Evolutionary conservation across 2,329 filamentous ascomycete species (phyloP).

Genomic region (Diplodia corticola): DNA sequence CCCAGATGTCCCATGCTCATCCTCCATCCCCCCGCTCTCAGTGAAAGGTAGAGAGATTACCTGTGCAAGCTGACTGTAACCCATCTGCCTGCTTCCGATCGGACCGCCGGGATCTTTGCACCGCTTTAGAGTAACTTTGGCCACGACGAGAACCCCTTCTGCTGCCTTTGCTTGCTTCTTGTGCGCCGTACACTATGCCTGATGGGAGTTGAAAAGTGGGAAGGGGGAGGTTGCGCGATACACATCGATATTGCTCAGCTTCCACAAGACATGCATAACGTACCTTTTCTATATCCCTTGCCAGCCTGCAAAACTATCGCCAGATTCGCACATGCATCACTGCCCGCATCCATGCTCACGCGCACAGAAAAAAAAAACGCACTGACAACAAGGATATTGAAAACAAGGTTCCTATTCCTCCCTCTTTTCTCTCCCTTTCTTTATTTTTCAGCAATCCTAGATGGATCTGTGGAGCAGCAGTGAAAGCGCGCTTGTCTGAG

Average conservation of each 20-base stretch:
- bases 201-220: not conserved
- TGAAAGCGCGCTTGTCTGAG: not conserved
- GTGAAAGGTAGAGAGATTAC: not conserved
- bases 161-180: not conserved
- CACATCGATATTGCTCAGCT: not conserved
- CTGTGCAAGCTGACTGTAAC: not conserved
- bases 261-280: conserved; percentile 8
- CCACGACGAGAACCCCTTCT: not conserved
- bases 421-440: not conserved
- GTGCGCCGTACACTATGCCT: not conserved
- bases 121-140: not conserved
- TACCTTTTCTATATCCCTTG: not conserved
- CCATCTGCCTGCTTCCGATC: not conserved
- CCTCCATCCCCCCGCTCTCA: not conserved
- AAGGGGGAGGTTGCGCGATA: not conserved
- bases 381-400: not conserved
- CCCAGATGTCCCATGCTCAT: not conserved
- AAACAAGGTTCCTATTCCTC: not conserved
- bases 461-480: not conserved
- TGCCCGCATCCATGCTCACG: not conserved
- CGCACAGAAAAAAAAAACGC: not conserved
- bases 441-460: not conserved
- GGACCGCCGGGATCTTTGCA: not conserved
- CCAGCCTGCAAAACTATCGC: conserved; percentile 20
- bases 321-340: conserved; percentile 15